Evolutionary conservation across 2,329 filamentous ascomycete species (phyloP), one percentile per base, ranked within the genome.

Genomic region (Claviceps pusilla): DNA sequence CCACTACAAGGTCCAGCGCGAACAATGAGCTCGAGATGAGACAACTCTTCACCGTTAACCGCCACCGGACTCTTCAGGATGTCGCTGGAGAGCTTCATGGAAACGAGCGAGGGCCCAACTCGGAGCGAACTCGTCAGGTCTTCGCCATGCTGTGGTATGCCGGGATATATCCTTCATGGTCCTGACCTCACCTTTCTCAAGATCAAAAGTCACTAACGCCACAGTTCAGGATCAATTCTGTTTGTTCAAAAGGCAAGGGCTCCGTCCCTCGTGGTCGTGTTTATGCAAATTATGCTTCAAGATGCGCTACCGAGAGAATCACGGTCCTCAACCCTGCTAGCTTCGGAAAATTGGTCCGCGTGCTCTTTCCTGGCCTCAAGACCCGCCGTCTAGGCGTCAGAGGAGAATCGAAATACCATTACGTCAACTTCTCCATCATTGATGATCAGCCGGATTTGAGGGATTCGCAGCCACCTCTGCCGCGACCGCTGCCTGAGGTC

Each of bases 351-450:
- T 80, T 98, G 47, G 93, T 98, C 39, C 83, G 93, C 37, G 91
- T 98, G 43, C 86, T 98, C 52, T 98, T 97, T 62, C 91, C 93
- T 0, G 91, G 90, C 46, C 84, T 98, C 28, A 91, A 95, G 70
- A 98, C 93, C 37, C 80, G 93, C 56, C 81, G 93, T 59, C 76
- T 98, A 12, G 93, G 93, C 58, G 90, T 97, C 49, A 83, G 93
- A 53, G 93, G 93, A 59, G 91, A 97, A 71, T 98, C 93, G 14
- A 98, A 98, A 67, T 98, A 98, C 68, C 93, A 98, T 69, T 98
- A 98, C 64, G 81, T 84, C 49, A 83, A 83, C 63, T 85, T 85
- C 62, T 73, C 73, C 12, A 68, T 84, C 51, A 69, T 73, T 46
- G 80, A 83, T 51, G 80, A 83, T 55, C 72, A 77, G 53, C 68